Percentiles rank a stretch among this genome's conserved stretches.
Evolutionary conservation across 768 basidiomycete species (phyloP).

Genomic region (Auriculariales sp.): DNA sequence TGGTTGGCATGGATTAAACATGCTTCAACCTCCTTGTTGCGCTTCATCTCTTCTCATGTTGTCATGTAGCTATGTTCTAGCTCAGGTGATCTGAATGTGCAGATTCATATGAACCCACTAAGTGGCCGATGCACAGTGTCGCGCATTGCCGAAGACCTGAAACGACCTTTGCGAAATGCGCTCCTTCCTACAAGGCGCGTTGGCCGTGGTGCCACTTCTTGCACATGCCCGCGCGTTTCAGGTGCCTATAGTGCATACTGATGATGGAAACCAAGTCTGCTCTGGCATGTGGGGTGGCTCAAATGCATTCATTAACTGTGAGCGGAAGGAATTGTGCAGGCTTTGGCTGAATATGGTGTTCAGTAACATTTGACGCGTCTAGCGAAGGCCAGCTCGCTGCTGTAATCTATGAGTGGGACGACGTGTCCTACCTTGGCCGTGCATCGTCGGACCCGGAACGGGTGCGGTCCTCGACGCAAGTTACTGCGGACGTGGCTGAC

Average conservation of each 20-base stretch:
- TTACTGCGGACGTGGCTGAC: constrained; percentile 1
- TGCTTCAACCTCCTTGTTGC: background rate
- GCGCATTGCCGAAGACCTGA: no score
- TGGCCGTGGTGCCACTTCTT: background rate
- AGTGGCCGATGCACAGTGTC: no score
- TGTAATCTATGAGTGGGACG: constrained; percentile 93
- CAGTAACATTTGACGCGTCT: constrained; percentile 57
- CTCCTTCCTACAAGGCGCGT: background rate
- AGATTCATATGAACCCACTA: no score
- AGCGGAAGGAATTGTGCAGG: no score
- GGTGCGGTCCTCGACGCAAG: constrained; percentile 22
- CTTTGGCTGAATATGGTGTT: no score
- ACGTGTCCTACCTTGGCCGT: constrained; percentile 71
- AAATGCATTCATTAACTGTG: constrained; percentile 75
- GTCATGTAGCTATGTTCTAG: no score
- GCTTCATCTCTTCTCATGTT: no score
- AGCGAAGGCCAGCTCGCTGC: constrained; percentile 85
- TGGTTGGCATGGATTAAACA: background rate
- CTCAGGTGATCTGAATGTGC: no score
- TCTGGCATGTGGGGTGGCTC: constrained; percentile 85
- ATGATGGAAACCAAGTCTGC: constrained; percentile 81
- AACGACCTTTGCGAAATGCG: no score
- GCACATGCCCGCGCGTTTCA: constrained; percentile 31
- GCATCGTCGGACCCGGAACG: constrained; percentile 42
- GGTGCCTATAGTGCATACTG: constrained; percentile 55